Evolutionary conservation across 257 asterid species (phyloP), one percentile per base, ranked within the genome.

Genomic region (Nicotiana noctiflora): DNA sequence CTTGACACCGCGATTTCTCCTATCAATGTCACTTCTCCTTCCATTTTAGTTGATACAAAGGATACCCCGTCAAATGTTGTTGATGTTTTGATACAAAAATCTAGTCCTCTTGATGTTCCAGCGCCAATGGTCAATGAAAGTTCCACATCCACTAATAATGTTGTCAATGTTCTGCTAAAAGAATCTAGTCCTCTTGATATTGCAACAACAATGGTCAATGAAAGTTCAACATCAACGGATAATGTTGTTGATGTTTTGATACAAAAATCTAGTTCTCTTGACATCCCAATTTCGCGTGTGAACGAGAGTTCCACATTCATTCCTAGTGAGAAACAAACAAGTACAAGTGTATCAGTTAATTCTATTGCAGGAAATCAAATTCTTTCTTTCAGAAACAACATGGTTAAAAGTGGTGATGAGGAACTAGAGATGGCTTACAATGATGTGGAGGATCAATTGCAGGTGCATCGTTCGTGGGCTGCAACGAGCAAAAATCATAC

Each of bases 381-480:
- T 79, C 75, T 57, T 80, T 51, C 68, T 0, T 8, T 65, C 51
- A 64, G 78, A 49, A 77, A 68, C 77, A 29, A 46, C 81, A 75
- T 49, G 70, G 79, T 59, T 34, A 51, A 46, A 62, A 8, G 49
- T 31, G 81, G 56, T 67, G 75, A 85, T 56, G 89, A 51, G 62
- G 88, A 85, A 37, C 9, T 76, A 55, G 81, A 29, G 18, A 46
- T 78, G 11, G 93, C 97, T 17, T 74, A 79, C 80, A 79, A 21
- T 40, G 88, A 82, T 1, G 83, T 86, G 1, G 89, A 87, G 88
- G 86, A 84, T 53, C 92, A 84, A 65, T 72, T 93, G 19, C 79
- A 63, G 56, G 29, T 79, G 68, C 97, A 91, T 17, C 84, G 96
- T 4, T 88, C 94, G 1, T 91, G 93, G 97, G 70, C 23, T 5